Conservation (phyloP, 768 basidiomycete genomes). For the Hericium erinaceus region DNA sequence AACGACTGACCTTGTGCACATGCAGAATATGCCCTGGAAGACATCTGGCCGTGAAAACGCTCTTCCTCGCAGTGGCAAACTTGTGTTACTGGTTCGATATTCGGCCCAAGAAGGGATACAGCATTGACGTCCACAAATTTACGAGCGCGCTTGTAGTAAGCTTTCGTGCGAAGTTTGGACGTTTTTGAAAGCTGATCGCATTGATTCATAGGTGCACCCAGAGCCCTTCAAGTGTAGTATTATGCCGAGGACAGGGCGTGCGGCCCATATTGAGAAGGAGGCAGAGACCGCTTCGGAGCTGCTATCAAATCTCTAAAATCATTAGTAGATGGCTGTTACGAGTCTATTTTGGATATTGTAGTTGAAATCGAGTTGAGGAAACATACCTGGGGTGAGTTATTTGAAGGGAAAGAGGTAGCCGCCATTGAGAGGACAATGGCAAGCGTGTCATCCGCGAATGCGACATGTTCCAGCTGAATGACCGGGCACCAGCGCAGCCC, state of each 20-base stretch:
- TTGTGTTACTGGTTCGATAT: not conserved
- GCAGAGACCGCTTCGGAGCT: not conserved
- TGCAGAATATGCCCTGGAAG: not conserved
- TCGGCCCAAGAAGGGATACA: not conserved
- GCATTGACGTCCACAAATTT: not conserved
- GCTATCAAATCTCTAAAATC: too few species aligned
- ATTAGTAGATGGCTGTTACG: too few species aligned
- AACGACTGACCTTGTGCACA: not conserved
- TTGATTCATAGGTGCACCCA: not conserved
- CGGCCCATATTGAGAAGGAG: not conserved
- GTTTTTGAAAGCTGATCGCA: not conserved
- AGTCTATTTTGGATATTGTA: too few species aligned
- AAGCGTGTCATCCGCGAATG: too few species aligned
- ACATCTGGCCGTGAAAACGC: not conserved
- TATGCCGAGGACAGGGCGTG: not conserved
- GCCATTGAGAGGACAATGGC: too few species aligned
- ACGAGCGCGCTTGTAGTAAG: not conserved
- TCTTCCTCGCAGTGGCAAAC: not conserved
- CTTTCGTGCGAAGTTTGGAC: not conserved
- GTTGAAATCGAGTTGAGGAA: too few species aligned
- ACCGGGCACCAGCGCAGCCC: too few species aligned
- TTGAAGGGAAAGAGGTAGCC: too few species aligned
- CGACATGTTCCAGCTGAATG: too few species aligned
- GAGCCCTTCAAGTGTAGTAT: not conserved
- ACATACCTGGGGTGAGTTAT: too few species aligned